phyloP scores from a whole-genome alignment of 2,329 filamentous ascomycete species.

The Fonsecaea pedrosoi region DNA sequence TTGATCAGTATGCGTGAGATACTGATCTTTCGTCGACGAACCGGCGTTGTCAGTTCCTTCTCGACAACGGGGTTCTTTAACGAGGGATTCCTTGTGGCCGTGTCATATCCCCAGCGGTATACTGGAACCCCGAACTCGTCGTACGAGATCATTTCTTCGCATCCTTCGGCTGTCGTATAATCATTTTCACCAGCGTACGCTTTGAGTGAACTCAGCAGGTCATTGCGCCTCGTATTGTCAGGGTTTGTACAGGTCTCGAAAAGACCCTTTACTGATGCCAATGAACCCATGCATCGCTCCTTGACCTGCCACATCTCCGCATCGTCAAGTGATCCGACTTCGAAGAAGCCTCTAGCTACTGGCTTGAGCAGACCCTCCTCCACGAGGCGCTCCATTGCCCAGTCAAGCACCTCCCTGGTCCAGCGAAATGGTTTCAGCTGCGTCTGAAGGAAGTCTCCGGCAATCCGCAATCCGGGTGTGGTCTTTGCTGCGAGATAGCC shows the following conservation, averaged over 20 bases:
- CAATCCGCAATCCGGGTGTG: constrained; percentile 6
- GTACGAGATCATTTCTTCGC: constrained; percentile 11
- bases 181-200: constrained; percentile 23
- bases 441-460: constrained; percentile 12
- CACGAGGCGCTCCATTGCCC: constrained; percentile 11
- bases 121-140: constrained; percentile 20
- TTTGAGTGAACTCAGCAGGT: constrained; percentile 9
- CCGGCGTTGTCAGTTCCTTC: constrained; percentile 7
- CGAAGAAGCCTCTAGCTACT: not conserved
- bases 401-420: constrained; percentile 12
- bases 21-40: constrained; percentile 33
- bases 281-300: constrained; percentile 16
- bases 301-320: constrained; percentile 13
- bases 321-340: constrained; percentile 9
- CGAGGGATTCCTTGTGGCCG: not conserved
- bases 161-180: constrained; percentile 21
- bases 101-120: constrained; percentile 24
- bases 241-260: constrained; percentile 4
- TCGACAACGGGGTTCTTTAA: not conserved
- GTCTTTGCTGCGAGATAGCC: constrained; percentile 14
- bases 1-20: constrained; percentile 32
- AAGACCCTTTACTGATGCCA: constrained; percentile 22
- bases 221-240: constrained; percentile 5
- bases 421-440: constrained; percentile 12
- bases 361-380: constrained; percentile 18